Percentiles rank a stretch among this genome's conserved stretches.
These are phyloP conservation scores for Helicocarpus griseus DNA, from an alignment of 2,329 filamentous ascomycete genomes.

Conservation along the genomic window DNA sequence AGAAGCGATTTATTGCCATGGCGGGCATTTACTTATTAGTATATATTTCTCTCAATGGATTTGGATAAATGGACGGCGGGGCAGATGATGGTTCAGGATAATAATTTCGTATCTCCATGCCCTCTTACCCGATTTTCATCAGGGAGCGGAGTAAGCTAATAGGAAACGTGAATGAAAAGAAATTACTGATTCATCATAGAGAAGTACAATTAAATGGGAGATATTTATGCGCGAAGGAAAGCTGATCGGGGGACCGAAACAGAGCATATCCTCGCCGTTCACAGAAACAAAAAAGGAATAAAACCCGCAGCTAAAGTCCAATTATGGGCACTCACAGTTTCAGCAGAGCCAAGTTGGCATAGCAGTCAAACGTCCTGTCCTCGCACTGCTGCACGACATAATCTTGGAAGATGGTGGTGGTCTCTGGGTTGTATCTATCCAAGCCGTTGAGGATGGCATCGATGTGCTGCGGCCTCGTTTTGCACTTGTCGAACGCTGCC, in stretches of 20 bases:
- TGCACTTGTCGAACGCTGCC: slow-evolving; percentile 68
- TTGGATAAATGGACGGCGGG: not conserved
- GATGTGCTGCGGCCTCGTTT: slow-evolving; percentile 86
- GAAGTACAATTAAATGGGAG: not conserved
- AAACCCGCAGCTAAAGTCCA: slow-evolving; percentile 4
- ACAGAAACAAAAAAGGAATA: slow-evolving; percentile 9
- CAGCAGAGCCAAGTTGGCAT: slow-evolving; percentile 88
- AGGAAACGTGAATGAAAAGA: slow-evolving; percentile 75
- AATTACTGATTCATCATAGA: slow-evolving; percentile 59
- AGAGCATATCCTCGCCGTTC: slow-evolving; percentile 1
- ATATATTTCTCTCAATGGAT: not conserved
- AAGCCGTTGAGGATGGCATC: slow-evolving; percentile 91
- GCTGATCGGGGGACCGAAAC: not conserved
- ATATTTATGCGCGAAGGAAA: not conserved
- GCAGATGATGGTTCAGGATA: slow-evolving; percentile 5
- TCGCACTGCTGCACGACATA: slow-evolving; percentile 95
- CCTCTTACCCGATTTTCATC: slow-evolving; percentile 54
- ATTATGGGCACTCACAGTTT: slow-evolving; percentile 63
- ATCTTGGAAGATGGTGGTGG: slow-evolving; percentile 82
- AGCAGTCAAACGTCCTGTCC: slow-evolving; percentile 86
- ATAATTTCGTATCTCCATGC: slow-evolving; percentile 5
- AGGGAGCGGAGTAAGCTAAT: slow-evolving; percentile 52
- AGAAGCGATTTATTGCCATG: not conserved
- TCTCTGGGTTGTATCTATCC: slow-evolving; percentile 97
- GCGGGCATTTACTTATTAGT: not conserved